These are phyloP conservation scores for Amylostereum areolatum DNA, from an alignment of 1,284 basidiomycete genomes.

Conservation along the genomic window DNA sequence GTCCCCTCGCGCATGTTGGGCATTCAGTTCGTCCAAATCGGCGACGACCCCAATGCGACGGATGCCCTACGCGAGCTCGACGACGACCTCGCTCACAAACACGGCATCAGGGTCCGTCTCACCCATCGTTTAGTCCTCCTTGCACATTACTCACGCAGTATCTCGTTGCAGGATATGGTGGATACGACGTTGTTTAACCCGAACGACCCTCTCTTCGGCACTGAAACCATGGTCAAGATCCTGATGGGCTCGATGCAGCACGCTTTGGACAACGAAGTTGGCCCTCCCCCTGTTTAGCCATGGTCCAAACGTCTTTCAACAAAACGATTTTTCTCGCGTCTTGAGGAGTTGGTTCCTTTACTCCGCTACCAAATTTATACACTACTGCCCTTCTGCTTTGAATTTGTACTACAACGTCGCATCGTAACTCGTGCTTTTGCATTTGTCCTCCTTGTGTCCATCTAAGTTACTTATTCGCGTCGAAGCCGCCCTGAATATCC, in stretches of 20 bases:
- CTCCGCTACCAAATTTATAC: no score
- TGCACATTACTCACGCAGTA: background rate
- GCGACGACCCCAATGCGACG: constrained; percentile 36
- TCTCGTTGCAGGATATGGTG: constrained; percentile 34
- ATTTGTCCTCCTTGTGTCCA: no score
- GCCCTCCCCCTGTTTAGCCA: no score
- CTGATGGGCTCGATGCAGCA: constrained; percentile 34
- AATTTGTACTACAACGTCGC: no score
- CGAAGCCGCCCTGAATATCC: no score
- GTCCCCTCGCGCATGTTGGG: constrained; percentile 29
- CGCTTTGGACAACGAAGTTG: constrained; percentile 15
- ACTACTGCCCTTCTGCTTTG: no score
- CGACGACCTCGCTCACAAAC: constrained; percentile 29
- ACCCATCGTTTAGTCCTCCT: background rate
- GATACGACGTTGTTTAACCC: constrained; percentile 37
- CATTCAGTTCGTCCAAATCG: constrained; percentile 50
- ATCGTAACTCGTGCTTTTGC: no score
- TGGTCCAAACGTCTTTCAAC: no score
- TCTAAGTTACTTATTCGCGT: no score
- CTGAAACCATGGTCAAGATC: constrained; percentile 36
- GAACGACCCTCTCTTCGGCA: constrained; percentile 25
- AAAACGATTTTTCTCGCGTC: no score
- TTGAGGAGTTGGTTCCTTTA: no score
- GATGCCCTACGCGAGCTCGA: constrained; percentile 40
- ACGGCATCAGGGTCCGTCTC: constrained; percentile 32